Evolutionary conservation across 768 basidiomycete species (phyloP), one percentile per base, ranked within the genome.

Genomic region (Termitomyces sp.): DNA sequence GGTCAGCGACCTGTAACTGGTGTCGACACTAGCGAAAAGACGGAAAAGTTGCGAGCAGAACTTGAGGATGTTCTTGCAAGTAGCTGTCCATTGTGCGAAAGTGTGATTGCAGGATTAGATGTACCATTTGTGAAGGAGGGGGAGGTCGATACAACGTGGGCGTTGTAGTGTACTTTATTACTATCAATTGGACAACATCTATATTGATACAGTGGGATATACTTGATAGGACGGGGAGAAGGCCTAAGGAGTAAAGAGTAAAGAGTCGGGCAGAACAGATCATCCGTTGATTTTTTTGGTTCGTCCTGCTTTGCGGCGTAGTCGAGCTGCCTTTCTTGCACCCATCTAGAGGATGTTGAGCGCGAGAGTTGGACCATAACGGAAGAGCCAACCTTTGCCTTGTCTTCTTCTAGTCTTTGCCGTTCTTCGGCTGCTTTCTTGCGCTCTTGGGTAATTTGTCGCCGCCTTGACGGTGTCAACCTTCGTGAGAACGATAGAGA

Each of bases 61-160:
- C 68, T 99, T 65, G 97, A 99, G 62, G 90, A 93, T 51, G 68
- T 98, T 57, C 74, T 99, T 40, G 88, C 94, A 17, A 86, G 88
- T 61, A 90, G 79, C 56, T 98, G 97, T 73, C 94, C 95, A 30
- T 71, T 98, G 55, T 99, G 97, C 69, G 97, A 98, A 66, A 87
- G 87, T 58, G 88, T 94, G 17, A 80, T 97, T 44, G 84, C 77
- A 5, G 87, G 88, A 5, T 70, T 98, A 62, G 95, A 98, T 67
- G 87, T 84, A 67, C 85, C 92, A 12, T 98, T 98, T 63, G 82
- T 90, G 47, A 77, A 80, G 60, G 81, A 85, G 34, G 93, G 85
- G 30, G 92, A 94, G 70, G 75, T 79, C 41, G 89, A 92, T 69
- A 75, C 77, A 52, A 89, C 85, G 52, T 93, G 91, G 91, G 75